Evolutionary conservation across 371 early-diverging fungal genomes (phyloP), one percentile per base, ranked within the genome.

Genomic region (Circinella minor): DNA sequence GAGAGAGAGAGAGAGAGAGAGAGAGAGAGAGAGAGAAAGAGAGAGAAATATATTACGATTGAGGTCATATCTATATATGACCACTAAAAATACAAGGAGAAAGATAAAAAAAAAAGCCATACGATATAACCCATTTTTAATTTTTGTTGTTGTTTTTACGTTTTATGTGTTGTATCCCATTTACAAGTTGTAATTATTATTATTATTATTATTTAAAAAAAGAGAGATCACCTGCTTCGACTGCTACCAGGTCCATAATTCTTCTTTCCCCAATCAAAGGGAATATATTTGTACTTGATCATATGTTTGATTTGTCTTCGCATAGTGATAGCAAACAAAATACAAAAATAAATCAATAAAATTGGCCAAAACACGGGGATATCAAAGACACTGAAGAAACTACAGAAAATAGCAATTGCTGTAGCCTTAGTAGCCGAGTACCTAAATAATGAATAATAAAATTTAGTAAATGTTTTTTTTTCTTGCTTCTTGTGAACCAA

Each of bases 351-450:
- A 66, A 99, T 80, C 69, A 94, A 76, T 55, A 94, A 82, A 68
- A 93, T 92, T 5, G 93, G 93, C 93, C 99, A 98, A 83, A 96
- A 99, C 7, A 99, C 99, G 15, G 99, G 99, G 57, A 99, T 90
- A 78, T 99, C 99, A 72, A 99, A 93, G 69, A 94, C 71, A 8
- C 86, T 72, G 81, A 96, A 94, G 73, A 96, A 83, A 55, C 96
- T 93, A 86, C 96, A 95, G 61, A 92, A 72, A 36, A 95, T 74
- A 5, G 96, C 91, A 69, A 95, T 89, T 51, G 88, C 65, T 15
- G 92, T 87, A 0, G 96, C 95, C 69, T 92, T 83, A 17, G 95
- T 95, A 27, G 94, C 88, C 59, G 90, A 86, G 71, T 89, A 88
- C 94, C 95, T 95, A 15, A 37, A 36, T 27, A 60, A 65, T 27